Evolutionary conservation across 805 yeast genomes (phyloP).

Genomic region (Saturnispora kantuleensis): DNA sequence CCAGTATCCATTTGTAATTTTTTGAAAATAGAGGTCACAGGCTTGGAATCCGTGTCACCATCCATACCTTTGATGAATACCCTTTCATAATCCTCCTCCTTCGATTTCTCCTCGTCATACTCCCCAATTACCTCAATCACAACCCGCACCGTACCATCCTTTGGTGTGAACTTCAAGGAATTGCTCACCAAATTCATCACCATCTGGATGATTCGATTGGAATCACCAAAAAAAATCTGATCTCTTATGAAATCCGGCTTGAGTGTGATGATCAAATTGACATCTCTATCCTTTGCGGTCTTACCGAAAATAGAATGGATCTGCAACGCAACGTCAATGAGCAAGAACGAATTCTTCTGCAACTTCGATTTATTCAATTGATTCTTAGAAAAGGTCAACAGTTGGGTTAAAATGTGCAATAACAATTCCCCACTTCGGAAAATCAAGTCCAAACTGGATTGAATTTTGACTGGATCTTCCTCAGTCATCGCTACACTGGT

Average conservation of each 20-base stretch:
- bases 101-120: conserved; percentile 48
- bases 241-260: conserved; percentile 51
- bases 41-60: conserved; percentile 9
- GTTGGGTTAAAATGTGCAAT: conserved; percentile 80
- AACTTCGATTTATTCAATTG: conserved; percentile 75
- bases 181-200: conserved; percentile 89
- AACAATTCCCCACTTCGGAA: conserved; percentile 87
- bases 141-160: conserved; percentile 71
- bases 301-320: conserved; percentile 77
- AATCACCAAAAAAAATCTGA: conserved; percentile 74
- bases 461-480: conserved; percentile 53
- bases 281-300: conserved; percentile 68
- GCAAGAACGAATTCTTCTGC: conserved; percentile 72
- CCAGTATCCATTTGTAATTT: not conserved
- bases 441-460: conserved; percentile 69
- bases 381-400: conserved; percentile 86
- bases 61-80: conserved; percentile 33
- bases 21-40: conserved; percentile 7
- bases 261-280: conserved; percentile 51
- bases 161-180: conserved; percentile 86
- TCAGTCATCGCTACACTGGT: conserved; percentile 91
- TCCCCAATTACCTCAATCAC: conserved; percentile 56
- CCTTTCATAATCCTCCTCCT: conserved; percentile 29
- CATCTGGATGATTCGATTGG: conserved; percentile 82
- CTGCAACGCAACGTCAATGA: conserved; percentile 76